Evolutionary conservation across 345 rosid genomes (phyloP), one percentile per base, ranked within the genome.

Genomic region (Microthlaspi erraticum): DNA sequence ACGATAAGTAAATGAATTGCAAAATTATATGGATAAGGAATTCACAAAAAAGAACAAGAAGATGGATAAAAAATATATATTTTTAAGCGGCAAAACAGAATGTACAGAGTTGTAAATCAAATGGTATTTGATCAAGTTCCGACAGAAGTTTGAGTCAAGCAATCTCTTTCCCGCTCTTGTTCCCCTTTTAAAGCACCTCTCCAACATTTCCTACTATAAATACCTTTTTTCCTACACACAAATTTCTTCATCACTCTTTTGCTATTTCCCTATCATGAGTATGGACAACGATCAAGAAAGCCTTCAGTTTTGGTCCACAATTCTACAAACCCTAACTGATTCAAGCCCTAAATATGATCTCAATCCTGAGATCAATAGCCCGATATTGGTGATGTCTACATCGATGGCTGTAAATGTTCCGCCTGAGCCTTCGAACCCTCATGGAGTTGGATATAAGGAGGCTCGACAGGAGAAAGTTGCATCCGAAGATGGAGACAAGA

Each of bases 161-260:
- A 58, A 37, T 18, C 12, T 46, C 49, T 59, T 69, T 61, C 62
- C 75, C 54, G 75, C 75, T 52, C 62, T 62, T 52, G 55, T 44
- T 53, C 19, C 19, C 18, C 4, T 10, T 50, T 19, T 19, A 34
- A 64, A 50, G 58, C 45, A 63, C 56, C 34, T 39, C 59, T 14
- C 10, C 8, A 66, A 14, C 26, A 33, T 44, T 55, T 44, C 32
- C 42, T 14, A 19, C 31, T 62, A 71, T 62, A 61, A 52, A 34
- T 52, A 41, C 17, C 7, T 52, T 11, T 60, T 60, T 41, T 11
- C 10, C 3, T 33, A 34, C 32, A 13, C 13, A 5, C n/a, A 43
- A 20, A 16, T 3, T 10, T 62, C 61, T 31, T 42, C 61, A 52
- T 43, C 54, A 55, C 52, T 71, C 49, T 36, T 11, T 32, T 6